Evolutionary conservation across 345 rosid genomes (phyloP), one percentile per base, ranked within the genome.

Genomic region (Sonneratia caseolaris): DNA sequence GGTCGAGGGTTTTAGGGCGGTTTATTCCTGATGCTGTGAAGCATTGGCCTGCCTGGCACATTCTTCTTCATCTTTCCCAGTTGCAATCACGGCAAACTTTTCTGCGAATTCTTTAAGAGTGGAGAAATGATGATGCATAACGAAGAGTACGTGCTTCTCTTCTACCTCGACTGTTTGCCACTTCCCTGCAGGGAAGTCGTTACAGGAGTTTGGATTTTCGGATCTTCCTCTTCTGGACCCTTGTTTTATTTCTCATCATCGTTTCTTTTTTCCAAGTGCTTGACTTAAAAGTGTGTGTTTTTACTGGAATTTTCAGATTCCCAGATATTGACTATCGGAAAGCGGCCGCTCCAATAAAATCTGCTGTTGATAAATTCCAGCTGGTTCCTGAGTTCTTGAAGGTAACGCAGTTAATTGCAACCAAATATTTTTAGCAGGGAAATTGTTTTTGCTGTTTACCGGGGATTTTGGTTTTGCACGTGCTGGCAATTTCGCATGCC

Each of bases 301-400:
- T 10, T 5, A 21, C 18, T 53, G 59, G 59, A 3, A 19, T 18
- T 0, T 22, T 43, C 71, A 75, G 77, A 43, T 18, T 15, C 18
- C 22, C 57, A 1, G 77, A 75, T 70, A 66, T 86, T 1, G 84
- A 86, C 71, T 82, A 80, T 68, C 82, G 84, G 74, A 81, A 79
- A 73, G 78, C 75, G 0, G 76, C 82, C 11, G 85, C 88, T 53
- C 87, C 88, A 0, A 68, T 84, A 37, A 86, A 88, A 73, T 81
- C 87, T 0, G 82, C 84, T 2, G 88, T 85, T 1, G 86, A 86
- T 69, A 86, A 89, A 75, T 89, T 78, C 78, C 86, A 80, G 72
- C 88, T 89, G 7, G 77, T 89, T 56, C 93, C 93, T 0, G 91
- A 89, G 74, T 89, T 89, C 78, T 74, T 89, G 67, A 89, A 89